A percentile compares a stretch with the other conserved stretches of the same genome.
Evolutionary conservation across 345 rosid genomes (phyloP).

Genomic region (Euphorbia pulcherrima): DNA sequence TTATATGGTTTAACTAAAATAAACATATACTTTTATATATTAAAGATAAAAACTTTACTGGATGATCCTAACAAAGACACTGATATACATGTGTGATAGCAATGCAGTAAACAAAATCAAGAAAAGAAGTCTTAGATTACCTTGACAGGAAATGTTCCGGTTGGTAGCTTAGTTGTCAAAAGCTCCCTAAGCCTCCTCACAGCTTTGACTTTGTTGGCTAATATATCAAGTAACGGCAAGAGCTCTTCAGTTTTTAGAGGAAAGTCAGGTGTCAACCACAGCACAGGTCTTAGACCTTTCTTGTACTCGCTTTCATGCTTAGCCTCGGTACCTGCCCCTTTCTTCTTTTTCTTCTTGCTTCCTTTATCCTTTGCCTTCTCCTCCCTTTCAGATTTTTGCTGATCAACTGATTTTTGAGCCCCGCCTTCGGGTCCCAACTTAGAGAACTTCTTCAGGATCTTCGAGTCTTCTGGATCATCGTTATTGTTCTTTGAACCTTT

Average conservation of each 20-base stretch:
- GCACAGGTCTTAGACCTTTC: slow-evolving; percentile 90
- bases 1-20: too few relatives aligned
- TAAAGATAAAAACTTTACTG: background rate
- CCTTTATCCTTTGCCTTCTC: slow-evolving; percentile 81
- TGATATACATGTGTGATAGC: background rate
- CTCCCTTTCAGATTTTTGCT: slow-evolving; percentile 64
- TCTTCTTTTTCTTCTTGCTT: slow-evolving; percentile 79
- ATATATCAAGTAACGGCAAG: slow-evolving; percentile 88
- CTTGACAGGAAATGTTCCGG: slow-evolving; percentile 97
- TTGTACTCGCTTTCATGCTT: slow-evolving; percentile 86
- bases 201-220: slow-evolving; percentile 97
- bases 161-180: slow-evolving; percentile 87
- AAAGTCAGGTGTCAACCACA: slow-evolving; percentile 94
- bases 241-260: slow-evolving; percentile 90
- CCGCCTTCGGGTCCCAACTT: slow-evolving; percentile 70
- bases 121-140: slow-evolving; percentile 33
- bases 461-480: slow-evolving; percentile 66
- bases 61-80: background rate
- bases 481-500: slow-evolving; percentile 53
- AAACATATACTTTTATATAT: too few relatives aligned
- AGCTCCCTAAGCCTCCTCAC: slow-evolving; percentile 95
- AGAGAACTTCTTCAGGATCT: slow-evolving; percentile 60
- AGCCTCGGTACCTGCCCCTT: slow-evolving; percentile 44
- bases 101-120: background rate
- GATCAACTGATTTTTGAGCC: slow-evolving; percentile 49